These are phyloP conservation scores for Eimeria acervulina DNA, from an alignment of 169 alveolate genomes.

Conservation along the genomic window DNA sequence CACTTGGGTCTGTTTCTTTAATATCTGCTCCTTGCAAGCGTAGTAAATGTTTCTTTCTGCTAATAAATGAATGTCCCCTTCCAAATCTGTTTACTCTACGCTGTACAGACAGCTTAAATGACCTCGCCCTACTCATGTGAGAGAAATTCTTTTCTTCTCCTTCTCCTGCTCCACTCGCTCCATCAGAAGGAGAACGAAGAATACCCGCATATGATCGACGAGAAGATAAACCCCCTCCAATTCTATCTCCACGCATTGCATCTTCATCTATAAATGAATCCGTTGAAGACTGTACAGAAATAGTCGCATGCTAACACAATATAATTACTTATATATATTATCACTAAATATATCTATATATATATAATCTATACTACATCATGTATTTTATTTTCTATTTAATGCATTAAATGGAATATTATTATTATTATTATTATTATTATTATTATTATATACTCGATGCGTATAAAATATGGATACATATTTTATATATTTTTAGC, in stretches of 20 bases:
- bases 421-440: too few relatives aligned
- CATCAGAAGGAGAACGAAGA: slow-evolving; percentile 3
- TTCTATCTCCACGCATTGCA: background rate
- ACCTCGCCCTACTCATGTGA: background rate
- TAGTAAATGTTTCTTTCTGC: background rate
- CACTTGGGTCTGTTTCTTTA: background rate
- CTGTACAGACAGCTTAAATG: background rate
- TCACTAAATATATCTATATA: too few relatives aligned
- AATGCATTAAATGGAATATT: too few relatives aligned
- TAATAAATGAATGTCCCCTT: background rate
- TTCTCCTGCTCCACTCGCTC: background rate
- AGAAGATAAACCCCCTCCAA: background rate
- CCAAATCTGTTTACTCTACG: background rate
- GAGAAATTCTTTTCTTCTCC: background rate
- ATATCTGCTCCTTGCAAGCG: background rate
- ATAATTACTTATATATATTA: background rate
- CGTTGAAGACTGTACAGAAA: slow-evolving; percentile 34
- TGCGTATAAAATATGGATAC: too few relatives aligned
- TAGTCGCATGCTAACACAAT: background rate
- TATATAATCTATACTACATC: too few relatives aligned
- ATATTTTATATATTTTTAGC: too few relatives aligned
- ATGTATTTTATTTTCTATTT: too few relatives aligned
- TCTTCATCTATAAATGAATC: slow-evolving; percentile 64
- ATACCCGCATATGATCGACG: slow-evolving; percentile 4
- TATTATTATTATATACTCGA: too few relatives aligned